Evolutionary conservation across 1,284 basidiomycete genomes (phyloP).

Genomic region (Heterobasidion annosum): DNA sequence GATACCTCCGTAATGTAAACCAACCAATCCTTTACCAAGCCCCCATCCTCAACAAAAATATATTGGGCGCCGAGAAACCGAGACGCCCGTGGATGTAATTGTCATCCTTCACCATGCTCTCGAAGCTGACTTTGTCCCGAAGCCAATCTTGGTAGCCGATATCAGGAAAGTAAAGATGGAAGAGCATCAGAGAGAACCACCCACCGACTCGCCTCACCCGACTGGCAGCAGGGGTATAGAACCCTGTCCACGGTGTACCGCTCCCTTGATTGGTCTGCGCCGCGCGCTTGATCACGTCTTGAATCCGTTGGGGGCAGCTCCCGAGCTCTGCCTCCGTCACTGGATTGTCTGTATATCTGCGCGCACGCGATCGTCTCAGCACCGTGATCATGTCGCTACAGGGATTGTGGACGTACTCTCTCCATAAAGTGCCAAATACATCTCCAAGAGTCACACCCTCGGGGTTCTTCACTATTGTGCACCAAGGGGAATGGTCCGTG

Average conservation of each 20-base stretch:
- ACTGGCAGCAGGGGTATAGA: slow-evolving; percentile 35
- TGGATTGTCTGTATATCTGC: slow-evolving; percentile 56
- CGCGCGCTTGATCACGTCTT: slow-evolving; percentile 60
- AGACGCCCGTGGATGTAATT: slow-evolving; percentile 47
- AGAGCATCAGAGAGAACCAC: slow-evolving; percentile 15
- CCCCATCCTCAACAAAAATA: slow-evolving; percentile 53
- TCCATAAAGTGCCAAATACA: slow-evolving; percentile 56
- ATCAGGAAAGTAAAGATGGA: background rate
- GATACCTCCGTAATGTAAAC: background rate
- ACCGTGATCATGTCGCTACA: background rate
- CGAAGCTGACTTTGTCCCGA: slow-evolving; percentile 61
- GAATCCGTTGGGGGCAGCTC: slow-evolving; percentile 47
- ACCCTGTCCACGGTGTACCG: slow-evolving; percentile 18
- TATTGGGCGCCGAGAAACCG: slow-evolving; percentile 69
- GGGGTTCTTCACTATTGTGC: slow-evolving; percentile 66
- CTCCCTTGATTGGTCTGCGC: slow-evolving; percentile 31
- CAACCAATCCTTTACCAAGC: slow-evolving; percentile 8
- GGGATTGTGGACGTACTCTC: slow-evolving; percentile 44
- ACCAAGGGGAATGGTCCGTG: slow-evolving; percentile 69
- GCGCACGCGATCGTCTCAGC: slow-evolving; percentile 1
- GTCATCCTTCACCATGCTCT: slow-evolving; percentile 52
- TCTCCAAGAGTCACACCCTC: slow-evolving; percentile 66
- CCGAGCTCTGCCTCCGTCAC: slow-evolving; percentile 60
- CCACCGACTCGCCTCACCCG: slow-evolving; percentile 50
- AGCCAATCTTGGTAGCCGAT: slow-evolving; percentile 51